Evolutionary conservation across 2,329 filamentous ascomycete genomes (phyloP), one percentile per base, ranked within the genome.

Genomic region (Penicillium sp.): DNA sequence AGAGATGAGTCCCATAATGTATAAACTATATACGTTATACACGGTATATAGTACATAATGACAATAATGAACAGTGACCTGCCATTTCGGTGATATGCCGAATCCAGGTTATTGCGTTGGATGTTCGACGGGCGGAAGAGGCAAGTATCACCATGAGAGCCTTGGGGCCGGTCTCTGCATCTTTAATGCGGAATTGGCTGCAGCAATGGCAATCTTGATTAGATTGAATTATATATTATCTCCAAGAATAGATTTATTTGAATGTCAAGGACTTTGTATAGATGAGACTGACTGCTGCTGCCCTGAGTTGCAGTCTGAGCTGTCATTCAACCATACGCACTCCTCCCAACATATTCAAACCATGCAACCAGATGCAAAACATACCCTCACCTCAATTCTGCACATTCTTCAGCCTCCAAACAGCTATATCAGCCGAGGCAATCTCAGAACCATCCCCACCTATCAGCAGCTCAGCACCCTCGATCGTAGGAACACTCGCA

Each of bases 131-230:
- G 20, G 79, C 80, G 1, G 70, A 67, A 39, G 63, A 65, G 43
- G 69, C 72, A 11, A 82, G 80, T 59, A 64, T 65, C 44, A 80
- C 78, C 2, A 76, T 81, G 74, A 69, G 69, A n/a, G 60, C 66
- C 2, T 70, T 80, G 52, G 66, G 67, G 14, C 69, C 76, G 0
- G 68, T 83, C 20, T 79, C 75, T 9, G 66, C 69, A 2, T 71
- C 74, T 31, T 50, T 82, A 68, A 76, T 83, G 74, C 68, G 61
- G 49, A 76, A 77, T 42, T 83, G 64, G 64, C 18, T 65, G 13
- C 29, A 56, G 16, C 64, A 66, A 51, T 66, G 64, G 64, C 11
- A 45, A 16, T 63, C 64, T 43, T 65, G 40, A 47, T 52, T 43
- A 34, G 16, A 16, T 40, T 35, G 37, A 20, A 16, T 43, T 52